Base-by-base conservation (phyloP, 805 yeast genomes). In the Yarrowia alimentaria region DNA sequence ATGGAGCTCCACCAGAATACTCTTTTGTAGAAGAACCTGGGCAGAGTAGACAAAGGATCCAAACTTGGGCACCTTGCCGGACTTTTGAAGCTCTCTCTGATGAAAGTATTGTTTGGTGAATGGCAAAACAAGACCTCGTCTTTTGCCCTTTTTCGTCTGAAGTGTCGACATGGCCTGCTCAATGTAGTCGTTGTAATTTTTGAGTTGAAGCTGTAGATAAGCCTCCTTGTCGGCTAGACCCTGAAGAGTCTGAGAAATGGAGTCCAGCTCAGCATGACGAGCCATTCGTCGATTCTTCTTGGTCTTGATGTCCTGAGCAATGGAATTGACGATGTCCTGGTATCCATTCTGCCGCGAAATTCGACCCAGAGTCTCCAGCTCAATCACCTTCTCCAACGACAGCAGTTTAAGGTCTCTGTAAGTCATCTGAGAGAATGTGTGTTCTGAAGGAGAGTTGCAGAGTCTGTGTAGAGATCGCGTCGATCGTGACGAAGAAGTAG, bases 31-130 rank as follows among this genome's bases (percentile, higher is more conserved):
- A 29, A 91, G 73, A 60, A 81, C 82, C 57, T 83, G 82, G 4
- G 87, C 82, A 0, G 87, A 76, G 68, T 86, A 85, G 63, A 81
- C 81, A 69, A 77, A 84, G 1, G 86, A 79, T 3, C 95, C 95
- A 65, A 81, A 85, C 61, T 76, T 77, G 1, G 91, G 87, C 25
- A 83, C 65, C 40, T 83, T 72, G 26, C 88, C 87, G 14, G 73
- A 65, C 67, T 76, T 79, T 60, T 80, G 80, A 58, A 85, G 68
- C 56, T 81, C 85, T 24, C 89, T 69, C 62, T 81, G 84, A 61
- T 84, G 83, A 67, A 83, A 83, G 64, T 81, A 83, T 58, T 85
- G 91, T 61, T 78, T 85, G 48, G 84, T 80, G 71, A 83, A 85
- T 21, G 72, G 77, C 66, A 73, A 31, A 5, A 67, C 58, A 8